Evolutionary conservation across 2,329 filamentous ascomycete genomes (phyloP), one percentile per base, ranked within the genome.

Genomic region (Fonsecaea multimorphosa): DNA sequence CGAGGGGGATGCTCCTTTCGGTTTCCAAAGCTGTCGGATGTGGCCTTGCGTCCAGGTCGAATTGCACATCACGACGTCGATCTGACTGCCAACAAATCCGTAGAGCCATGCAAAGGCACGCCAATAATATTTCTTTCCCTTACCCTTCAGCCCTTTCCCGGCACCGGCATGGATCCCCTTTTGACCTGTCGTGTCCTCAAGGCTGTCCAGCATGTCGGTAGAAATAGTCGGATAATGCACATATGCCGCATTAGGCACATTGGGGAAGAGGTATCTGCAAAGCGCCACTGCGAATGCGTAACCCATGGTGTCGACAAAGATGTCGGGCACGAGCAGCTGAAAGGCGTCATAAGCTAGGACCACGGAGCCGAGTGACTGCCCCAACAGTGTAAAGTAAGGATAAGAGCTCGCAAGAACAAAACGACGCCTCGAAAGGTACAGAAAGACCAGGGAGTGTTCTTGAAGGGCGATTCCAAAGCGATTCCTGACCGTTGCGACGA

Each of bases 181-280:
- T 62, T 76, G 77, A 14, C 88, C 90, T 55, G 82, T 85, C 36
- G 76, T 77, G 8, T 90, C 87, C 71, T 93, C 87, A 3, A 97
- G 86, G 19, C 91, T 94, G 24, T 87, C 85, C 3, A 99, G 86
- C 95, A 99, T 99, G 74, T 99, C 95, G 58, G 93, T 99, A 2
- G 93, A 97, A 61, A 99, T 99, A 63, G 94, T 98, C 0, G 95
- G 95, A 76, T 98, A 99, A 80, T 99, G 95, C 0, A 98, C 93
- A 75, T 99, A 99, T 59, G 95, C 93, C 53, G 87, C 93, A 0
- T 93, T 97, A 0, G 94, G 91, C 1, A 97, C 86, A 38, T 81
- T 78, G 0, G 86, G 90, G 75, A 98, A 98, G 27, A 98, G 83
- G 69, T 91, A 85, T 75, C 93, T 95, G 77, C 85, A 91, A 2